Evolutionary conservation across 208 protist genomes (phyloP), one percentile per base, ranked within the genome.

Genomic region (Acanthamoeba royreba): DNA sequence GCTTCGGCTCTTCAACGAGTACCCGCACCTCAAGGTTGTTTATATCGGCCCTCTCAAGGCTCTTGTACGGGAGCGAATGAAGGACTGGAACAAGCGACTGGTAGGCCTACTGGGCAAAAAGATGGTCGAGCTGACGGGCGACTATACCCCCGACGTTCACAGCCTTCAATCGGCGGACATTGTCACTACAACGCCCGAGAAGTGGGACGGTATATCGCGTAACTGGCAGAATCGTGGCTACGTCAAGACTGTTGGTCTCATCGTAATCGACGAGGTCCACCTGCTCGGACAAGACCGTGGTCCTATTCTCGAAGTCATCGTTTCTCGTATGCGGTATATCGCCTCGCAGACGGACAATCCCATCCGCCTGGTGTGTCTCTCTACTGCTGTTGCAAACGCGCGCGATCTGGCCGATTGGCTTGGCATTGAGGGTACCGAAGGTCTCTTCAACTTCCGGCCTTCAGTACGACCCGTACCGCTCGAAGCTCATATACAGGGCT

Each of bases 41-140:
- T 99, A 99, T 96, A 99, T 99, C 91, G 99, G 98, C 19, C 99
- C 99, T 33, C 96, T 99, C 38, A 99, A 99, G 96, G 99, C 99
- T 0, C 97, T 99, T 22, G 99, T 99, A 61, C 98, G 99, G 94
- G 99, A 99, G 98, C 97, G 99, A 31, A 95, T 99, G 96, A 96
- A 98, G 17, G 99, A 99, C 95, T 99, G 99, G 99, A 93, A 88
- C 9, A 87, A 94, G 8, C 97, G 98, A 33, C 98, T 99, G 93
- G 79, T 92, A 43, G 93, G 96, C 61, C 77, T 94, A 72, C 94
- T 99, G 1, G 98, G 99, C 38, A 98, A 99, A 61, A 96, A 95
- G 45, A 96, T 99, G 8, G 98, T 99, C 25, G 99, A 99, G 97
- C 97, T 99, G 13, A 99, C 99, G 7, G 96, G 96, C 52, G 99